Evolutionary conservation across 1,139 yeast species (phyloP).

Genomic region (Protomyces lactucae-debilis): DNA sequence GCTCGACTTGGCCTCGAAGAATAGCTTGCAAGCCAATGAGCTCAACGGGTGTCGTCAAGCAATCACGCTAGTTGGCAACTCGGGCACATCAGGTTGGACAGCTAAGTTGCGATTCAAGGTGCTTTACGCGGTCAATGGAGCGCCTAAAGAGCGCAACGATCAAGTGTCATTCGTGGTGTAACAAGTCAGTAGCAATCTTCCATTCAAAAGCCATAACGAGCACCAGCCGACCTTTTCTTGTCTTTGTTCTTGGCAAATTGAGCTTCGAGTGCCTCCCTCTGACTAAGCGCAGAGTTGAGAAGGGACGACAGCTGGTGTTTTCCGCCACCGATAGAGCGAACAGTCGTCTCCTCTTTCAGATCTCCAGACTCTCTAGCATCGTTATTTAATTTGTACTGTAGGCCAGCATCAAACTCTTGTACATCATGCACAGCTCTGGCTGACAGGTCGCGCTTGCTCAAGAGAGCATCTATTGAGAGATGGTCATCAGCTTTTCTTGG

Average conservation of each 20-base stretch:
- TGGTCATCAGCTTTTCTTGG: not conserved
- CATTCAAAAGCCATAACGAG: not conserved
- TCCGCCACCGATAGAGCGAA: slow-evolving; percentile 26
- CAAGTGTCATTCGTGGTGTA: slow-evolving; percentile 22
- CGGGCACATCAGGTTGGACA: slow-evolving; percentile 45
- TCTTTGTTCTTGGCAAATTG: slow-evolving; percentile 15
- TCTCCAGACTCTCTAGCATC: not conserved
- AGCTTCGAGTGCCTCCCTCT: slow-evolving; percentile 27
- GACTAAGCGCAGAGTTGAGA: slow-evolving; percentile 25
- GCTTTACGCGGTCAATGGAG: slow-evolving; percentile 51
- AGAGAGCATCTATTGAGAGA: not conserved
- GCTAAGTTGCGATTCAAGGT: slow-evolving; percentile 81
- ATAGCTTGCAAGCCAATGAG: slow-evolving; percentile 49
- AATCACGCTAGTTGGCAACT: slow-evolving; percentile 46
- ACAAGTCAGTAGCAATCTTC: not conserved
- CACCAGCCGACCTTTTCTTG: not conserved
- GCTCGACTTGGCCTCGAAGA: slow-evolving; percentile 66
- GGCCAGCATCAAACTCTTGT: not conserved
- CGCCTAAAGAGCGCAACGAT: slow-evolving; percentile 3
- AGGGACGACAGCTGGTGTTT: slow-evolving; percentile 27
- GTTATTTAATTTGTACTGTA: not conserved
- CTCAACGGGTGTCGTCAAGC: slow-evolving; percentile 57
- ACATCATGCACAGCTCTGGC: not conserved
- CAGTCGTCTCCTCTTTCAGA: not conserved
- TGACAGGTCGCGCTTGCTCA: not conserved